These are phyloP conservation scores for Candida quercuum DNA, from an alignment of 805 yeast genomes.

Conservation along the genomic window DNA sequence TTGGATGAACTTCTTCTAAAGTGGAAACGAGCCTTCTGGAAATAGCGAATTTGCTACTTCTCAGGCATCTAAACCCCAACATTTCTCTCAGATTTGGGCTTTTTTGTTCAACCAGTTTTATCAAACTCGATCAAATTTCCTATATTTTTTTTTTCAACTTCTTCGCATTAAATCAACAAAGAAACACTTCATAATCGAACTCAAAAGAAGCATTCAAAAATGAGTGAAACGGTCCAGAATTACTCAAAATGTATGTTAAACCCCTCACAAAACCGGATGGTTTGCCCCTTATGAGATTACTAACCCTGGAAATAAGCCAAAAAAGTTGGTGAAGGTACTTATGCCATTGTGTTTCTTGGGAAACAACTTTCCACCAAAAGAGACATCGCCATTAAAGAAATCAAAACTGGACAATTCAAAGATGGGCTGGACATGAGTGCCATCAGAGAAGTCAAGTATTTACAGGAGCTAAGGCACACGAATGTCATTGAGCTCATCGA, in stretches of 20 bases:
- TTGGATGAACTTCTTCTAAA: constrained; percentile 41
- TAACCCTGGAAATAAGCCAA: constrained; percentile 52
- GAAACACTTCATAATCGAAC: background rate
- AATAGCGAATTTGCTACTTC: too few species aligned
- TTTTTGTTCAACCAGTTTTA: too few species aligned
- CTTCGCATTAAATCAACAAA: too few species aligned
- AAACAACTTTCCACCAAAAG: constrained; percentile 49
- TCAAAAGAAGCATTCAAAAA: background rate
- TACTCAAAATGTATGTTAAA: constrained; percentile 3
- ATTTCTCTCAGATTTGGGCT: too few species aligned
- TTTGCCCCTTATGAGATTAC: background rate
- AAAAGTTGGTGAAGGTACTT: constrained; percentile 98
- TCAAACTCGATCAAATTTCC: background rate
- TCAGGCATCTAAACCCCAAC: too few species aligned
- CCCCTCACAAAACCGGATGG: too few species aligned
- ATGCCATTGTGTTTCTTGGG: constrained; percentile 93
- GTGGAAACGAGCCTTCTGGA: too few species aligned
- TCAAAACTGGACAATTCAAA: constrained; percentile 88
- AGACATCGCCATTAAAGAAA: constrained; percentile 87
- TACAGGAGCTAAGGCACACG: constrained; percentile 72
- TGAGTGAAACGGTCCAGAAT: constrained; percentile 1
- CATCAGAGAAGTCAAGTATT: constrained; percentile 82
- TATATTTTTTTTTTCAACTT: background rate
- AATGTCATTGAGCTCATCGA: constrained; percentile 87
- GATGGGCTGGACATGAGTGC: constrained; percentile 99